Percentiles rank a stretch among this genome's conserved stretches.
phyloP scores from a whole-genome alignment of 805 yeast species.

The Saccharomyces eubayanus region DNA sequence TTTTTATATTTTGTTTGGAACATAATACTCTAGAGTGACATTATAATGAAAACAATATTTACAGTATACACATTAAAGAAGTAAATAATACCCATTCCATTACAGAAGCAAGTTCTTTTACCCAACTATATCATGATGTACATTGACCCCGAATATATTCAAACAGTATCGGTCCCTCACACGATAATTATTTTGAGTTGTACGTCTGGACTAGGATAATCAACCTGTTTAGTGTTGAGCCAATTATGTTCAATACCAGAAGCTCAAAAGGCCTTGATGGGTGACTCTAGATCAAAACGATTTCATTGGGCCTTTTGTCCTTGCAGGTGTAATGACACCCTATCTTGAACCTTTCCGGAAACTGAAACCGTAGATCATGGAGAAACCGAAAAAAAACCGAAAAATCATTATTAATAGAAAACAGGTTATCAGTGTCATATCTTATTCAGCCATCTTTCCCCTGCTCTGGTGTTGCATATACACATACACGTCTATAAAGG shows the following conservation, averaged over 20 bases:
- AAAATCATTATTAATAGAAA: background rate
- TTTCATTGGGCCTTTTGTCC: background rate
- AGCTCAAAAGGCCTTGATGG: background rate
- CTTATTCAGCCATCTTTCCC: background rate
- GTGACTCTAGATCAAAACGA: background rate
- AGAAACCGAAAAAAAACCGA: background rate
- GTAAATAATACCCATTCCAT: background rate
- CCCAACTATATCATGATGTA: no score
- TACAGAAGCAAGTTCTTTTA: background rate
- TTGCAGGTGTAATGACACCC: background rate
- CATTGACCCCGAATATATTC: background rate
- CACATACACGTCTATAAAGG: background rate
- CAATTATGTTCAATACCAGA: background rate
- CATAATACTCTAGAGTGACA: no score
- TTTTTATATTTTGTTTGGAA: background rate
- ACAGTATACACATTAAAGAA: background rate
- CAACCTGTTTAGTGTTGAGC: background rate
- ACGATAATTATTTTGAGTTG: no score
- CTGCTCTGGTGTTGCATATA: background rate
- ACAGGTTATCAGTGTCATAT: background rate
- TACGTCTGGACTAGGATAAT: no score
- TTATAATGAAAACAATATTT: no score
- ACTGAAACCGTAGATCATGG: background rate
- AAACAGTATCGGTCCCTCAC: background rate
- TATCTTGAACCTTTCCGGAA: background rate